Conservation (phyloP, 2,329 filamentous ascomycete genomes). For the Aspergillus vadensis region DNA sequence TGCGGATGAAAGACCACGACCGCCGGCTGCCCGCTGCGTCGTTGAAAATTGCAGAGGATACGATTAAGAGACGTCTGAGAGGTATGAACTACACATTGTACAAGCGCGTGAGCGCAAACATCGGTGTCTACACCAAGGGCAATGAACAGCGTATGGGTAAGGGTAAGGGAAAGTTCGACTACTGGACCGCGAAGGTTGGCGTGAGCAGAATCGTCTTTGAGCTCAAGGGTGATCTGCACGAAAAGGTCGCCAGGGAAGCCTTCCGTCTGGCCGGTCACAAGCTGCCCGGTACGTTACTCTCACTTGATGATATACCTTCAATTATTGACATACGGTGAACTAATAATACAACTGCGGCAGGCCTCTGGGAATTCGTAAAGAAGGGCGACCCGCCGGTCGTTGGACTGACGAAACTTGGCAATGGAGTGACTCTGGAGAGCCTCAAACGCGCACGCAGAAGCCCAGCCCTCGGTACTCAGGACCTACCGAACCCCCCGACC, state of each 20-base stretch:
- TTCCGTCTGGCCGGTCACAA: slow-evolving; percentile 94
- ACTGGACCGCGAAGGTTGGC: slow-evolving; percentile 88
- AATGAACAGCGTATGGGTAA: slow-evolving; percentile 99
- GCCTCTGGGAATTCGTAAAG: slow-evolving; percentile 83
- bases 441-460: slow-evolving; percentile 77
- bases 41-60: slow-evolving; percentile 88
- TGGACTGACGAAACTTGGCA: slow-evolving; percentile 82
- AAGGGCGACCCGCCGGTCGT: slow-evolving; percentile 89
- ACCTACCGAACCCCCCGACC: slow-evolving; percentile 33
- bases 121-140: slow-evolving; percentile 92
- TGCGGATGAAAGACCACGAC: slow-evolving; percentile 92
- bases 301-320: slow-evolving; percentile 7
- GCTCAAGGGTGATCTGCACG: slow-evolving; percentile 86
- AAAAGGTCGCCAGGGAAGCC: slow-evolving; percentile 90
- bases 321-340: slow-evolving; percentile 11
- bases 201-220: slow-evolving; percentile 93
- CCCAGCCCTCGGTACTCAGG: slow-evolving; percentile 50
- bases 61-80: slow-evolving; percentile 83
- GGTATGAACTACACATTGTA: slow-evolving; percentile 92
- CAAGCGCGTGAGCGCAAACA: slow-evolving; percentile 86
- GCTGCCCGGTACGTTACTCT: slow-evolving; percentile 70
- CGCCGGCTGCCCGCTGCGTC: slow-evolving; percentile 84
- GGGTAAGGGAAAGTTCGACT: slow-evolving; percentile 95
- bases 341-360: slow-evolving; percentile 31
- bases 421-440: slow-evolving; percentile 78